Conservation (phyloP, 1,139 yeast species). For the Zygoascus meyerae region DNA sequence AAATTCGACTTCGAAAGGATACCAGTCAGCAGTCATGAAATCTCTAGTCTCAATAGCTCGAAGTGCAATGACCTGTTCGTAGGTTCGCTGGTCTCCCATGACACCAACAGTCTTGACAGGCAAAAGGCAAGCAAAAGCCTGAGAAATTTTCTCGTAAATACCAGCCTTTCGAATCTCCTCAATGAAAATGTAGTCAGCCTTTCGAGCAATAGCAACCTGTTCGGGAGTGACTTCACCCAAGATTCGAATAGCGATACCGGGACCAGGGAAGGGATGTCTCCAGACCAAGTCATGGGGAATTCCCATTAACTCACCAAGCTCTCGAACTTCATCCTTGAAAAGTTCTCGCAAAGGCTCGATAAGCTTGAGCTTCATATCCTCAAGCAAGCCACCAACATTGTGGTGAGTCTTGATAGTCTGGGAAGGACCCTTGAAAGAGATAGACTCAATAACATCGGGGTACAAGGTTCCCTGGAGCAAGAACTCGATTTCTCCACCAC, state of each 20-base stretch:
- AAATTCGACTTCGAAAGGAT: conserved; percentile 85
- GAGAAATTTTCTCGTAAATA: conserved; percentile 85
- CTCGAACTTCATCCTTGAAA: conserved; percentile 98
- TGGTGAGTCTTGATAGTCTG: conserved; percentile 99
- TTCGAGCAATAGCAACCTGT: conserved; percentile 94
- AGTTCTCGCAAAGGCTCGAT: conserved; percentile 98
- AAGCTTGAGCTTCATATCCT: conserved; percentile 95
- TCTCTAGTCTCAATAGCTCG: conserved; percentile 97
- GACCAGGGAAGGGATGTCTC: conserved; percentile 99
- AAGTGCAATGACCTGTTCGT: conserved; percentile 97
- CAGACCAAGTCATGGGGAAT: conserved; percentile 96
- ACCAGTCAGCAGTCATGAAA: conserved; percentile 99
- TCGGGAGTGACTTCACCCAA: conserved; percentile 91
- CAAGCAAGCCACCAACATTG: conserved; percentile 96
- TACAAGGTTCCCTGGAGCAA: conserved; percentile 95
- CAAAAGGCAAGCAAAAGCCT: conserved; percentile 93
- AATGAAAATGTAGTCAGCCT: conserved; percentile 92
- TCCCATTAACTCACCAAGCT: conserved; percentile 87
- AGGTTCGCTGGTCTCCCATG: conserved; percentile 99
- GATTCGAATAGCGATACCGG: conserved; percentile 98
- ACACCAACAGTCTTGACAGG: conserved; percentile 99
- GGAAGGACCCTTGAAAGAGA: conserved; percentile 98
- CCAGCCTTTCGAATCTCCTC: conserved; percentile 94
- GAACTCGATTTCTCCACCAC: conserved; percentile 79
- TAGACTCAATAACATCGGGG: conserved; percentile 98